These are phyloP conservation scores for Akanthomyces lecanii DNA, from an alignment of 2,329 filamentous ascomycete genomes.

Conservation along the genomic window DNA sequence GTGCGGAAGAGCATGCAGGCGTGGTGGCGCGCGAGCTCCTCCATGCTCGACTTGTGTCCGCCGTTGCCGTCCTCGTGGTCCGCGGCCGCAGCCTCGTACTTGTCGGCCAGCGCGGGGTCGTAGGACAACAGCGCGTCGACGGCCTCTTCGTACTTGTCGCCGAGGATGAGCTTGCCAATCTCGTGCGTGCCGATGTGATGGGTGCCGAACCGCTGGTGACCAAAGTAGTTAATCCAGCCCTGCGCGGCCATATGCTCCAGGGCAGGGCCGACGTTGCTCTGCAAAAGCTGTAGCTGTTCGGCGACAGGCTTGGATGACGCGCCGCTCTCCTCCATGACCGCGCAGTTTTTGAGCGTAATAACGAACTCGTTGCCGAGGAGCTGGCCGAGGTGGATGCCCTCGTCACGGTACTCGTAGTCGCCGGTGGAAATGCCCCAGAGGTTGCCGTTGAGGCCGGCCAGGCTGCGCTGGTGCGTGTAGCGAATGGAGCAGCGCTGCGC, in stretches of 20 bases:
- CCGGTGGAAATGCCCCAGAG: conserved; percentile 64
- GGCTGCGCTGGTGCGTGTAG: conserved; percentile 48
- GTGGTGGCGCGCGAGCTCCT: conserved; percentile 74
- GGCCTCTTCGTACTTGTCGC: conserved; percentile 75
- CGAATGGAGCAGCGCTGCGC: conserved; percentile 72
- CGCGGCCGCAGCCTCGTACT: conserved; percentile 31
- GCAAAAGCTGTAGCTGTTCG: conserved; percentile 30
- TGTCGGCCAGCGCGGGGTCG: conserved; percentile 55
- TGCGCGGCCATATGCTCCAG: conserved; percentile 64
- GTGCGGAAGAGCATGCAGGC: conserved; percentile 72
- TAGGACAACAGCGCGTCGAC: conserved; percentile 74
- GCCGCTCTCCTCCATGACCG: conserved; percentile 45
- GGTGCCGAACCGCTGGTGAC: conserved; percentile 93
- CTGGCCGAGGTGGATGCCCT: conserved; percentile 75
- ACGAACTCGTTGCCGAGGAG: conserved; percentile 87
- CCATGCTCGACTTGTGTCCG: conserved; percentile 56
- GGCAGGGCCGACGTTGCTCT: conserved; percentile 47
- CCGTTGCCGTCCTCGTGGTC: conserved; percentile 39
- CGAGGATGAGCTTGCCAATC: conserved; percentile 77
- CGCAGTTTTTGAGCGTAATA: conserved; percentile 84
- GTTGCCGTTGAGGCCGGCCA: conserved; percentile 62
- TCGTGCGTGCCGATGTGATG: conserved; percentile 81
- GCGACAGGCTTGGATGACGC: conserved; percentile 20
- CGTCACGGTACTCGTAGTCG: conserved; percentile 72
- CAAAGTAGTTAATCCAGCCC: conserved; percentile 97